Evolutionary conservation across 1,284 basidiomycete species (phyloP), one percentile per base, ranked within the genome.

Genomic region (Grifola frondosa): DNA sequence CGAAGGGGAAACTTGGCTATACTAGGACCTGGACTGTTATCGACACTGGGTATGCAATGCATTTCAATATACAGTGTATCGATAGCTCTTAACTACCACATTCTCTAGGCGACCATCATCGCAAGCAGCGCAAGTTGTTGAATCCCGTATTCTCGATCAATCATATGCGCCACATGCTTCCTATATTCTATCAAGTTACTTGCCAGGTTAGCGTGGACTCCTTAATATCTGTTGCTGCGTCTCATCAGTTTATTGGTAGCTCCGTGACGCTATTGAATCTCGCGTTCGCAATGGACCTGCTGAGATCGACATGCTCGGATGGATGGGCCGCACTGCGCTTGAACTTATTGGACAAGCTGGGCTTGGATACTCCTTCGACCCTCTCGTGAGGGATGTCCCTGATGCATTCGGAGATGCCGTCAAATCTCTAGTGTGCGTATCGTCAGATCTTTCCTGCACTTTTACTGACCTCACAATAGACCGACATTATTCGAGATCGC

Each of bases 281-380:
- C 43, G 42, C 16, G 31, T 69, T 37, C 48, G 67, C 13, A 63
- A 70, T 39, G 42, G 69, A 4, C 51, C 17, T 45, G 19, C 30
- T 9, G 44, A 48, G 5, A 26, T 53, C 23, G 48, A 53, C 41
- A 38, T 53, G 48, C 46, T 68, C n/a, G 54, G 63, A 13, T 73
- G 69, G 69, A 65, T 68, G 61, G 56, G 62, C 2, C 60, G 64
- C 13, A 59, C 61, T 5, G 67, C 70, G 6, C 47, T 65, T 10
- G 63, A 66, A 41, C 54, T 62, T 15, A 57, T 66, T 22, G 63
- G 64, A 5, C 59, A 62, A 42, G 64, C 53, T 21, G 67, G 66
- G 2, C 48, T 70, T n/a, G 68, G 73, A 3, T 65, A 72, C 46
- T 67, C 67, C 0, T 74, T 75, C 41, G 66, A 70, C 43, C 31